These are phyloP conservation scores for Suillus alpinus DNA, from an alignment of 768 basidiomycete species.

Conservation along the genomic window DNA sequence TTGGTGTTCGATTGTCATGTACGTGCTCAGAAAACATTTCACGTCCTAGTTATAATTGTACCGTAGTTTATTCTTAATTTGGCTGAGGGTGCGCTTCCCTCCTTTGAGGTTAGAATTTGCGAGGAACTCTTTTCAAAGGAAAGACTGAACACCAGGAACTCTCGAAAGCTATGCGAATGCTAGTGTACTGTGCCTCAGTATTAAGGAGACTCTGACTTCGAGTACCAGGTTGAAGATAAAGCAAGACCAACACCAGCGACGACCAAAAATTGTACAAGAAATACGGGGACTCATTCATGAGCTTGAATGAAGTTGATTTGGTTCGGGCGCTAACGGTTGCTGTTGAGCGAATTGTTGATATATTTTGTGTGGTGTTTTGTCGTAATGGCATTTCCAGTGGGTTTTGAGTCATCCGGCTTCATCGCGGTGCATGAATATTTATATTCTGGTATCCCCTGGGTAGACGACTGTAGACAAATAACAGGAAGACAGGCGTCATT, in stretches of 20 bases:
- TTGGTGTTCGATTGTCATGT: background rate
- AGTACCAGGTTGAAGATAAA: background rate
- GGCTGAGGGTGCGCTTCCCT: background rate
- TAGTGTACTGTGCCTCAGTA: background rate
- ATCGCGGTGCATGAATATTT: background rate
- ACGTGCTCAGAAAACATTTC: background rate
- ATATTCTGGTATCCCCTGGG: background rate
- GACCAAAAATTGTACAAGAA: background rate
- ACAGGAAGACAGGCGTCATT: background rate
- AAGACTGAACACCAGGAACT: background rate
- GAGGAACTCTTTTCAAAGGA: background rate
- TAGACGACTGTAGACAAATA: too few species aligned
- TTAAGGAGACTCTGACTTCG: background rate
- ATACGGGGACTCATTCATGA: background rate
- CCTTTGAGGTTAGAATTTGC: background rate
- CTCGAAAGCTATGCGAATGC: background rate
- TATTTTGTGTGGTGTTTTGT: background rate
- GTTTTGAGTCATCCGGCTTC: background rate
- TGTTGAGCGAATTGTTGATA: background rate
- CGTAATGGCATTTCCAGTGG: background rate
- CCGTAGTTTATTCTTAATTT: background rate
- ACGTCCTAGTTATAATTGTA: background rate
- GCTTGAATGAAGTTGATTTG: background rate
- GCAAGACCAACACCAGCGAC: background rate
- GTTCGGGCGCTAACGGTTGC: background rate